A percentile compares a stretch with the other conserved stretches of the same genome.
phyloP scores from a whole-genome alignment of 352 stramenopile species.

The Peronospora belbahrii region DNA sequence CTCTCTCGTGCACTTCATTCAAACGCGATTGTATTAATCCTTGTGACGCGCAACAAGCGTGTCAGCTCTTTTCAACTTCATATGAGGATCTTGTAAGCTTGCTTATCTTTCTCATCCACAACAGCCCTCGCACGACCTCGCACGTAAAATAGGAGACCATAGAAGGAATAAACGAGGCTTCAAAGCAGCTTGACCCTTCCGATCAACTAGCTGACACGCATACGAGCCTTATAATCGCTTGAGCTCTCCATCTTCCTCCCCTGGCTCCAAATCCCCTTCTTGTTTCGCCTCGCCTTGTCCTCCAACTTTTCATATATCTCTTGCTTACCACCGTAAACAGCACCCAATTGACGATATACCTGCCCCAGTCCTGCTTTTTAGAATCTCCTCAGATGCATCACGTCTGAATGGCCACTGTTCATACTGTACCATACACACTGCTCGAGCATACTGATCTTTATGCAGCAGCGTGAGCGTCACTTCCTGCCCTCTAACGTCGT shows the following conservation, averaged over 20 bases:
- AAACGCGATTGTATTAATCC: too few relatives aligned
- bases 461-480: constrained; percentile 72
- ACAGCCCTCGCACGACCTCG: too few relatives aligned
- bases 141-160: too few relatives aligned
- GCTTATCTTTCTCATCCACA: too few relatives aligned
- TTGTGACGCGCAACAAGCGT: too few relatives aligned
- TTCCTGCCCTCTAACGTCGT: constrained; percentile 36
- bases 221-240: constrained; percentile 68
- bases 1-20: too few relatives aligned
- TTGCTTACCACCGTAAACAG: constrained; percentile 72
- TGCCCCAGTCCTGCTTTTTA: constrained; percentile 65
- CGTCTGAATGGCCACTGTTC: constrained; percentile 68
- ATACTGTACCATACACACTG: constrained; percentile 79
- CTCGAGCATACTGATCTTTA: constrained; percentile 80
- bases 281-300: constrained; percentile 47
- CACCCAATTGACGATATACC: constrained; percentile 69
- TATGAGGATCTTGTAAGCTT: too few relatives aligned
- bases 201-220: constrained; percentile 34
- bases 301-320: constrained; percentile 66
- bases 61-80: too few relatives aligned
- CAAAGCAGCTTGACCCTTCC: too few relatives aligned
- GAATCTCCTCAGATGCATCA: constrained; percentile 74
- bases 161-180: too few relatives aligned
- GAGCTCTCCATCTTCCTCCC: constrained; percentile 63
- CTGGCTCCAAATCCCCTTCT: constrained; percentile 71